Base-by-base conservation (phyloP, 1,139 yeast genomes). In the Saccharomyces pastorianus region DNA sequence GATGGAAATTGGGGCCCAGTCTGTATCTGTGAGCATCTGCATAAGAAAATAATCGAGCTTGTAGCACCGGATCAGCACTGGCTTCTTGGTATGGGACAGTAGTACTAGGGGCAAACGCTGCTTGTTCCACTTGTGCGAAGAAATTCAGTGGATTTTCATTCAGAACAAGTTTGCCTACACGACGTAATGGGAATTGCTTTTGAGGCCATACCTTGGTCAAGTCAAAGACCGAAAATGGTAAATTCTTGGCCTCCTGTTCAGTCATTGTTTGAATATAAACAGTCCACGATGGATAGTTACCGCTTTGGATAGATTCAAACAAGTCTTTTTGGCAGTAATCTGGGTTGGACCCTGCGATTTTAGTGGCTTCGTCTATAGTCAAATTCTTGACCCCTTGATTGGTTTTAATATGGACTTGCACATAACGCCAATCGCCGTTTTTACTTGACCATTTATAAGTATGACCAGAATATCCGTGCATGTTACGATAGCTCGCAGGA, bases 381-480 rank as follows among this genome's bases (percentile, higher is more conserved):
- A 82, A 72, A 55, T 75, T 81, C 64, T 77, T 75, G 68, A 78
- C 73, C 52, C 88, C 88, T 69, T 80, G 85, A 64, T 83, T 85
- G 42, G 79, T 63, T 60, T 77, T 71, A 59, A 82, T 72, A 68
- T 84, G 88, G 56, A 82, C 83, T 70, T 84, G 88, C 51, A 83
- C 85, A 67, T 83, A 83, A 62, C 67, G 70, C 82, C 85, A 80
- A 56, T 82, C 84, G 58, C 86, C 88, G 60, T 83, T 76, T 64
- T 77, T 76, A 70, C 82, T 83, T 51, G 82, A 71, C 84, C 85
- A 81, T 70, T 83, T 83, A 71, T 81, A 84, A 44, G 88, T 79
- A 72, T 84, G 88, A 54, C 88, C 88, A 25, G 88, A 83, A 73
- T 80, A 84, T 56, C 87, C 88, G 67, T 83, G 74, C 88, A 83